phyloP scores from a whole-genome alignment of 768 basidiomycete genomes.

The Tylopilus rubrobrunneus region DNA sequence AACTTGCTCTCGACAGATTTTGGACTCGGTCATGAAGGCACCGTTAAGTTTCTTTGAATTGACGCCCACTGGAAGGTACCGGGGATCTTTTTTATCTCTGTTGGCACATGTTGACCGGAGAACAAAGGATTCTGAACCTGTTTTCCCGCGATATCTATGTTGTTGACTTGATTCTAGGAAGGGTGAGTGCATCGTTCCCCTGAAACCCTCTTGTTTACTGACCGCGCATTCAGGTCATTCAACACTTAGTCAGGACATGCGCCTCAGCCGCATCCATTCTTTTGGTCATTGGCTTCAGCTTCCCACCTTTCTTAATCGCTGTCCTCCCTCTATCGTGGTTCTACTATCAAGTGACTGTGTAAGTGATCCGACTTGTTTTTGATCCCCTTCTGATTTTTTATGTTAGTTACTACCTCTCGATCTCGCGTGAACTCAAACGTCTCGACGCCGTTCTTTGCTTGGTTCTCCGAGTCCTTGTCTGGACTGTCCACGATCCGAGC shows the following conservation, averaged over 20 bases:
- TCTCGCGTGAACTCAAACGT: slow-evolving; percentile 84
- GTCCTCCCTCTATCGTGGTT: slow-evolving; percentile 75
- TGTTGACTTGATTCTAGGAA: slow-evolving; percentile 77
- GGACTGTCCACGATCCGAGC: slow-evolving; percentile 84
- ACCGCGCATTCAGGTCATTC: slow-evolving; percentile 44
- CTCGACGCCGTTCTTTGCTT: slow-evolving; percentile 84
- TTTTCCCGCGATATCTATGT: slow-evolving; percentile 89
- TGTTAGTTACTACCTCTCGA: slow-evolving; percentile 78
- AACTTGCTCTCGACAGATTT: slow-evolving; percentile 50
- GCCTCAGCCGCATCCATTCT: slow-evolving; percentile 57
- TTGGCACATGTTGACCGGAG: not conserved
- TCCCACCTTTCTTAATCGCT: slow-evolving; percentile 77
- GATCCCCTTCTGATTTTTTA: not conserved
- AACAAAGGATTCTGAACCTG: slow-evolving; percentile 72
- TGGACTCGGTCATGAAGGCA: slow-evolving; percentile 73
- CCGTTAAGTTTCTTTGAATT: slow-evolving; percentile 87
- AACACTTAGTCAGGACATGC: slow-evolving; percentile 63
- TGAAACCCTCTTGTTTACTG: not conserved
- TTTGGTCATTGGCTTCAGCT: slow-evolving; percentile 73
- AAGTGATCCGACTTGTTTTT: slow-evolving; percentile 19
- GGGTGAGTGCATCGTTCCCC: slow-evolving; percentile 34
- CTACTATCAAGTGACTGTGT: slow-evolving; percentile 80
- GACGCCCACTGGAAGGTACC: slow-evolving; percentile 78
- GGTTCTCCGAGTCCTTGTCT: slow-evolving; percentile 74
- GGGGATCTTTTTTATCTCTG: slow-evolving; percentile 6